A percentile compares a stretch with the other conserved stretches of the same genome.
These are phyloP conservation scores for Amesomyces nigricolor DNA, from an alignment of 2,329 filamentous ascomycete genomes.

Conservation along the genomic window DNA sequence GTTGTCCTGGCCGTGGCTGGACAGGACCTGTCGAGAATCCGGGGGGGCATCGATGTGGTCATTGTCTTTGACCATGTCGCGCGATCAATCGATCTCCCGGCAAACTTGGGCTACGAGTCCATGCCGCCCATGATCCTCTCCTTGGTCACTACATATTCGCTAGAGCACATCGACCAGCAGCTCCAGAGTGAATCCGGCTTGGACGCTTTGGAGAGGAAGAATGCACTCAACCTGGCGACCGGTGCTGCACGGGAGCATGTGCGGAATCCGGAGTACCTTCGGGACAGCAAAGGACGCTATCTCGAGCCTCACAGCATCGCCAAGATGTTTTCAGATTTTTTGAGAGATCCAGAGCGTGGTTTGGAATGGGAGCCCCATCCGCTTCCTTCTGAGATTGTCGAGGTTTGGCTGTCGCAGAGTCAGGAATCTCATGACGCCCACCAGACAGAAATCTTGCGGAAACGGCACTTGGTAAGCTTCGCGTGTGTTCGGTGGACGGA, in stretches of 20 bases:
- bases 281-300: slow-evolving; percentile 23
- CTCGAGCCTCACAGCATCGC: slow-evolving; percentile 44
- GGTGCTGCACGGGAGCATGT: slow-evolving; percentile 36
- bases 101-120: slow-evolving; percentile 23
- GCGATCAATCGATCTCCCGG: slow-evolving; percentile 32
- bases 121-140: slow-evolving; percentile 41
- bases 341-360: slow-evolving; percentile 36
- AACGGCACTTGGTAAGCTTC: slow-evolving; percentile 44
- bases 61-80: slow-evolving; percentile 51
- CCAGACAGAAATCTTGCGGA: slow-evolving; percentile 29
- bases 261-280: slow-evolving; percentile 33
- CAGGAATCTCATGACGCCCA: slow-evolving; percentile 16
- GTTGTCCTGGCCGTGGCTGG: slow-evolving; percentile 41
- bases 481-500: not conserved
- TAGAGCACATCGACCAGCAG: slow-evolving; percentile 50
- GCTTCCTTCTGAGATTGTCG: slow-evolving; percentile 45
- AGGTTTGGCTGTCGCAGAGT: slow-evolving; percentile 40
- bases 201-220: slow-evolving; percentile 43
- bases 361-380: slow-evolving; percentile 44
- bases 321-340: slow-evolving; percentile 40
- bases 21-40: slow-evolving; percentile 34
- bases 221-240: slow-evolving; percentile 33
- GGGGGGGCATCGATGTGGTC: slow-evolving; percentile 43
- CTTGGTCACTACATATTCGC: slow-evolving; percentile 46
- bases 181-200: slow-evolving; percentile 38